Evolutionary conservation across 352 stramenopile genomes (phyloP).

Genomic region (Globisporangium parvum): DNA sequence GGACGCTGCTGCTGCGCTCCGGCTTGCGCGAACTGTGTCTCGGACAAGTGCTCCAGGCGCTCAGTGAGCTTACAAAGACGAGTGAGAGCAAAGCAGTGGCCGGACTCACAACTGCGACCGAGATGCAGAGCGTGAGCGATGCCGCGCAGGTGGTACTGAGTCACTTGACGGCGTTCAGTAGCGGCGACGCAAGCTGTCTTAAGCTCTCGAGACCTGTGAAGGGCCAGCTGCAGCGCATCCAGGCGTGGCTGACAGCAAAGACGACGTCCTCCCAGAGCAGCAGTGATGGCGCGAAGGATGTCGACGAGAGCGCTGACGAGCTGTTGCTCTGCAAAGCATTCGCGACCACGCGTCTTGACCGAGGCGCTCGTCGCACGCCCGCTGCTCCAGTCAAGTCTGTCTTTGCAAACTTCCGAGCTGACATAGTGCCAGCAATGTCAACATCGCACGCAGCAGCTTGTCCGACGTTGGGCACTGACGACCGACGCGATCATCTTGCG

Average conservation of each 20-base stretch:
- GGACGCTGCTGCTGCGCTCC: constrained; percentile 46
- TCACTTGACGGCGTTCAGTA: constrained; percentile 8
- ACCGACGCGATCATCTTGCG: no score
- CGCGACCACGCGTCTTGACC: constrained; percentile 12
- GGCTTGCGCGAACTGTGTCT: constrained; percentile 39
- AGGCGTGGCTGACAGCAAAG: constrained; percentile 23
- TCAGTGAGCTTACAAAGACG: constrained; percentile 24
- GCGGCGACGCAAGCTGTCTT: constrained; percentile 9
- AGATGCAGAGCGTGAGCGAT: background rate
- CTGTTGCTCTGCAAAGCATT: constrained; percentile 39
- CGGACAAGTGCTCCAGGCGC: constrained; percentile 23
- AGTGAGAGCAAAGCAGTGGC: constrained; percentile 39
- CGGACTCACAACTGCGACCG: constrained; percentile 22
- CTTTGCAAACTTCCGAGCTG: constrained; percentile 2
- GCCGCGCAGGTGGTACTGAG: background rate
- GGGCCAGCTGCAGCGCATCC: constrained; percentile 21
- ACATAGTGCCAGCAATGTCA: background rate
- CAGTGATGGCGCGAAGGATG: constrained; percentile 11
- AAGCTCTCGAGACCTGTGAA: constrained; percentile 3
- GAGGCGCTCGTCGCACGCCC: background rate
- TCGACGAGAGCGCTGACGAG: constrained; percentile 23
- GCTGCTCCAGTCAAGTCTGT: constrained; percentile 10
- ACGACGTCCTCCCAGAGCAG: constrained; percentile 1
- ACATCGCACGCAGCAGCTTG: background rate
- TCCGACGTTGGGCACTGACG: background rate